Percentiles rank a stretch among this genome's conserved stretches.
phyloP scores from a whole-genome alignment of 345 rosid species.

The Bretschneidera sinensis region DNA sequence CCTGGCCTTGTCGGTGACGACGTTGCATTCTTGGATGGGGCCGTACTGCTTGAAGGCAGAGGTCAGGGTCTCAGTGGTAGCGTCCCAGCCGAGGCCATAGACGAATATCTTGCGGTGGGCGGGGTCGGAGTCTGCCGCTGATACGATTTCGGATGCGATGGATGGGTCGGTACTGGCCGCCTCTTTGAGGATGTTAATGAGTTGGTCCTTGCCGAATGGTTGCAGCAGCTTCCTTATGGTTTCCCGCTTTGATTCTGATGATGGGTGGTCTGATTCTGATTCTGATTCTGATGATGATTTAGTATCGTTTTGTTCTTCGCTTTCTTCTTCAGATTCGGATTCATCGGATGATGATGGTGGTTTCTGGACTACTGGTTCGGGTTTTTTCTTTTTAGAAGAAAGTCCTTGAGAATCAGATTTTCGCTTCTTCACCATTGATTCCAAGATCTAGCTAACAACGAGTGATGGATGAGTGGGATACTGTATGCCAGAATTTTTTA shows the following conservation, averaged over 20 bases:
- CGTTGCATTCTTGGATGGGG: constrained; percentile 32
- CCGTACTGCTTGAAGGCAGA: constrained; percentile 29
- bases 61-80: constrained; percentile 28
- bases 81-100: constrained; percentile 38
- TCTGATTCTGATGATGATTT: neutral
- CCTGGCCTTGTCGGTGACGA: constrained; percentile 29
- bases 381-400: neutral
- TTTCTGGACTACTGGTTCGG: neutral
- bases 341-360: neutral
- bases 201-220: constrained; percentile 6
- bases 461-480: too few relatives aligned
- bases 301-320: neutral
- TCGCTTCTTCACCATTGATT: too few relatives aligned
- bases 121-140: constrained; percentile 25
- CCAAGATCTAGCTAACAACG: too few relatives aligned
- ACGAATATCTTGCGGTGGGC: constrained; percentile 34
- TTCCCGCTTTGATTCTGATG: neutral
- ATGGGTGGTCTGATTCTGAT: neutral
- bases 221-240: constrained; percentile 1
- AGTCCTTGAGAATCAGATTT: too few relatives aligned
- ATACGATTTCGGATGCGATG: neutral
- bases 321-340: neutral
- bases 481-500: too few relatives aligned
- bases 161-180: neutral
- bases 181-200: neutral